phyloP scores from a whole-genome alignment of 495 filamentous ascomycete species.

The Lasiosphaeria hispida region DNA sequence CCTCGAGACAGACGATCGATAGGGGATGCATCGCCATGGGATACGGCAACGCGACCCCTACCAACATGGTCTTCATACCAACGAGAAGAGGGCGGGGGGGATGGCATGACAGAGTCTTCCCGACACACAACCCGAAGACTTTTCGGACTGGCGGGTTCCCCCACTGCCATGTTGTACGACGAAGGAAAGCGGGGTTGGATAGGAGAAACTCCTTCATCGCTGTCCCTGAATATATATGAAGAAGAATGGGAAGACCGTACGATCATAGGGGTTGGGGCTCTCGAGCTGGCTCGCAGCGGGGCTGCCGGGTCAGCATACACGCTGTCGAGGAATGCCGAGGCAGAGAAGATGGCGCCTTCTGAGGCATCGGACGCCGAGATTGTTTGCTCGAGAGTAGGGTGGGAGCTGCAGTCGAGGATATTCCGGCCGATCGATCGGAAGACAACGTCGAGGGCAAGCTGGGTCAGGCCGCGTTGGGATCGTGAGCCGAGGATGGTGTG shows the following conservation, averaged over 20 bases:
- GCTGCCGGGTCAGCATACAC: slow-evolving; percentile 66
- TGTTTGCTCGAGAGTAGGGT: slow-evolving; percentile 63
- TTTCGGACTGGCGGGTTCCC: slow-evolving; percentile 22
- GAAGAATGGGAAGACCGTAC: slow-evolving; percentile 53
- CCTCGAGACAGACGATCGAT: neutral
- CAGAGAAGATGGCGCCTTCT: slow-evolving; percentile 78
- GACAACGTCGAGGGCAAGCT: slow-evolving; percentile 85
- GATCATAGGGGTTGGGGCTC: slow-evolving; percentile 78
- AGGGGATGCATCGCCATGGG: slow-evolving; percentile 4
- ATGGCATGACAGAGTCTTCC: slow-evolving; percentile 26
- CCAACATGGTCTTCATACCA: neutral
- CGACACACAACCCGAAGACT: slow-evolving; percentile 43
- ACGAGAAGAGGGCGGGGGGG: slow-evolving; percentile 17
- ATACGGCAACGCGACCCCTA: neutral
- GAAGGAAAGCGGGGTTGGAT: neutral
- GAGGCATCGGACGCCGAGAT: slow-evolving; percentile 74
- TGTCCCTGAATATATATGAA: neutral
- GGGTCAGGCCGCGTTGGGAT: slow-evolving; percentile 81
- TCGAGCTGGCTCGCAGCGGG: slow-evolving; percentile 59
- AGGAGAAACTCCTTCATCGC: neutral
- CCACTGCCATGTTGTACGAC: neutral
- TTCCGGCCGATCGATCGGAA: slow-evolving; percentile 73
- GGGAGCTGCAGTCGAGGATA: slow-evolving; percentile 60
- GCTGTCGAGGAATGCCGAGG: slow-evolving; percentile 73
- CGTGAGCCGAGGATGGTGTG: slow-evolving; percentile 95